Base-by-base conservation (phyloP, 441 rosid species). In the Aquilaria agallochum region DNA sequence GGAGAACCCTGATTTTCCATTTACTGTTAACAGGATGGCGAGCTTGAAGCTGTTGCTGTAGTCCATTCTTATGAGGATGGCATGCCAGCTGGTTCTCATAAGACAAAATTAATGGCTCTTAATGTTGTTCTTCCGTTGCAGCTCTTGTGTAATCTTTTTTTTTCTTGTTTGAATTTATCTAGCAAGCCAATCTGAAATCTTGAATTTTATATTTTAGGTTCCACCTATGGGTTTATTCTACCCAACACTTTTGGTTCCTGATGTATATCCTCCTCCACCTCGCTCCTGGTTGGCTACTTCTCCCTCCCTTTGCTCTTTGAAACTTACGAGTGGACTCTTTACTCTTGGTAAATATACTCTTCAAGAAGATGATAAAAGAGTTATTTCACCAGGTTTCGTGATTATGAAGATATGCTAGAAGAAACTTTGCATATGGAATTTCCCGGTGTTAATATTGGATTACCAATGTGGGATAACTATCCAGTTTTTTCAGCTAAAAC, bases 211-310 rank as follows among this genome's bases (percentile, higher is more conserved):
- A 40, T 40, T 40, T 60, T 64, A 92, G 98, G 98, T 95, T 69
- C 94, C 98, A 68, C 96, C 99, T 6, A 90, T 92, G 95, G 98
- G 98, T 75, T 72, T 95, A 78, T 87, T 95, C 80, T 84, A 83
- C 68, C 99, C 97, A 59, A 85, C 63, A 54, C 97, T 95, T 72
- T 76, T 95, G 61, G 86, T 92, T 68, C 95, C 99, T 59, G 98
- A 92, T 75, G 84, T 76, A 59, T 90, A 79, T 74, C 92, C 98
- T 64, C 84, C 88, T 50, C 92, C 99, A 53, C 98, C 97, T 20
- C 92, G 89, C 45, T 62, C 90, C 34, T 95, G 99, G 99, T 90
- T 44, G 68, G 80, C 64, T 46, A 52, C 54, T 50, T 62, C 42
- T 50, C 20, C 71, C 49, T 33, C 36, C 9, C 61, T 67, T 44